A percentile compares a stretch with the other conserved stretches of the same genome.
Evolutionary conservation across 164 flowering plant genomes (phyloP).

Genomic region (Euptelea pleiosperma): DNA sequence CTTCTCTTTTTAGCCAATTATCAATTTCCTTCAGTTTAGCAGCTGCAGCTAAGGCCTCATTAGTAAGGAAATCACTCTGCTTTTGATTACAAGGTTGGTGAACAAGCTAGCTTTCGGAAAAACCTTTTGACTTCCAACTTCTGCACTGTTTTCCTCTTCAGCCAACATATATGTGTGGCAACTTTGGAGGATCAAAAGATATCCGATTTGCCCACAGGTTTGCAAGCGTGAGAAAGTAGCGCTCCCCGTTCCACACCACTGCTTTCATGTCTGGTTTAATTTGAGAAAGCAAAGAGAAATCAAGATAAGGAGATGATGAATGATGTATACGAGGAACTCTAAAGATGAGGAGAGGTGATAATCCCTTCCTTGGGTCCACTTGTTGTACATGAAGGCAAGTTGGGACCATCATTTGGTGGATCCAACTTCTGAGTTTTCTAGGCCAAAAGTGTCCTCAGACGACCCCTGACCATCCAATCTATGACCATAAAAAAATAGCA

Average conservation of each 20-base stretch:
- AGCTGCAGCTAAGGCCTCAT: not conserved
- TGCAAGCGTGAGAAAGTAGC: conserved; percentile 57
- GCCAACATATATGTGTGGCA: conserved; percentile 26
- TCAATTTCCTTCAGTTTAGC: not conserved
- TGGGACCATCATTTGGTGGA: too few relatives aligned
- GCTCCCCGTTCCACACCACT: conserved; percentile 65
- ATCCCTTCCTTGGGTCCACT: too few relatives aligned
- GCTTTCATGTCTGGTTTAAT: conserved; percentile 51
- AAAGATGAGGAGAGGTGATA: not conserved
- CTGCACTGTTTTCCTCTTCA: conserved; percentile 1
- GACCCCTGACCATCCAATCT: too few relatives aligned
- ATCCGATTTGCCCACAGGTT: conserved; percentile 86
- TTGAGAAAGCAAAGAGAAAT: conserved; percentile 2
- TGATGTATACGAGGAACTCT: not conserved
- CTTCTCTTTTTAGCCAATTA: not conserved
- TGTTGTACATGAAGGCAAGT: too few relatives aligned
- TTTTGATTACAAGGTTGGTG: not conserved
- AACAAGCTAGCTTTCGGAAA: conserved; percentile 1
- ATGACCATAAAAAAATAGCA: too few relatives aligned
- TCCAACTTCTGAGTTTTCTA: too few relatives aligned
- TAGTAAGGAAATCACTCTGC: not conserved
- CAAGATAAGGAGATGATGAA: not conserved
- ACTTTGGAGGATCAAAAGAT: conserved; percentile 58
- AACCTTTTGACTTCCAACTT: not conserved
- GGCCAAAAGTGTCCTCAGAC: too few relatives aligned